phyloP scores from a whole-genome alignment of 345 rosid genomes.

The Syzygium aromaticum region DNA sequence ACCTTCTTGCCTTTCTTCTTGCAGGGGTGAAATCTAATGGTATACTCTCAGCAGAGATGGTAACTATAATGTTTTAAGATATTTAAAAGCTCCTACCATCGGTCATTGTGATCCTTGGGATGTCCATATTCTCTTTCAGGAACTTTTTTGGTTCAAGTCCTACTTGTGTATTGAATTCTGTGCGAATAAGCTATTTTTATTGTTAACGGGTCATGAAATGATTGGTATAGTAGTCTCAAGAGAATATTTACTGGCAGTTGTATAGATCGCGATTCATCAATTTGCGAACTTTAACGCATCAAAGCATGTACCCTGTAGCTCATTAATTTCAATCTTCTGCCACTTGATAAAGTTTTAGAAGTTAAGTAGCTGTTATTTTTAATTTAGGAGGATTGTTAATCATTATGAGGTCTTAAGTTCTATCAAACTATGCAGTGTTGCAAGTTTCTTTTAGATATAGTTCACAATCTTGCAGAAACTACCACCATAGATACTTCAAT shows the following conservation, averaged over 20 bases:
- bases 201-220: neutral
- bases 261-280: neutral
- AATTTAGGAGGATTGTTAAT: neutral
- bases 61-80: constrained; percentile 22
- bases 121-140: neutral
- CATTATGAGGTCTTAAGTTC: neutral
- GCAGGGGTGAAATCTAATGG: constrained; percentile 98
- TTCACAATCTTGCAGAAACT: neutral
- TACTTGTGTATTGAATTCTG: neutral
- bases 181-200: neutral
- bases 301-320: neutral
- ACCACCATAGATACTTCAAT: neutral
- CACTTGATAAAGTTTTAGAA: neutral
- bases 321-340: neutral
- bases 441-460: neutral
- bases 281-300: neutral
- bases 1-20: constrained; percentile 89
- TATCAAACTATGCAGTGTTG: neutral
- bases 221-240: neutral
- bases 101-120: neutral
- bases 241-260: neutral
- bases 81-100: neutral
- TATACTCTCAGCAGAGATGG: constrained; percentile 98
- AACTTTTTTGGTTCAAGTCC: neutral
- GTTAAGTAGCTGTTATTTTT: neutral